phyloP scores from a whole-genome alignment of 306 rosid species.

The Luffa acutangula region DNA sequence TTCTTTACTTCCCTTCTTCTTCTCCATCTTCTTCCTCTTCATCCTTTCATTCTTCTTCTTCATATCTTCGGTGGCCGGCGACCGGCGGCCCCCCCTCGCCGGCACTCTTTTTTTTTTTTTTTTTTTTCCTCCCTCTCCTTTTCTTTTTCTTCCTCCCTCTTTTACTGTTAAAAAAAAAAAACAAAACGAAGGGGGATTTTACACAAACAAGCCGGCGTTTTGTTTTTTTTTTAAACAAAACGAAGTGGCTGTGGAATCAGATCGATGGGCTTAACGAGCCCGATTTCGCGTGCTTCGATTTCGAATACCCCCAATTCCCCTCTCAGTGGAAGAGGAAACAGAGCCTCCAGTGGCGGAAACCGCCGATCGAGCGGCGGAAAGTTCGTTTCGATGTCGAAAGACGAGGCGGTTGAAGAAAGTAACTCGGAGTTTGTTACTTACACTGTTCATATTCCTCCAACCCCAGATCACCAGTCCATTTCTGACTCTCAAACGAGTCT shows the following conservation, averaged over 20 bases:
- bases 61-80: too few relatives aligned
- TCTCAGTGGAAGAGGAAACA: conserved; percentile 32
- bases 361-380: conserved; percentile 31
- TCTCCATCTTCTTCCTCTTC: too few relatives aligned
- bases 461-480: conserved; percentile 61
- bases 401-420: conserved; percentile 23
- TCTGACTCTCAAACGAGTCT: conserved; percentile 46
- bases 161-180: too few relatives aligned
- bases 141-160: too few relatives aligned
- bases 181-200: too few relatives aligned
- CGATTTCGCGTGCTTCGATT: conserved; percentile 48
- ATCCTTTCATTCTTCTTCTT: too few relatives aligned
- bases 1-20: too few relatives aligned
- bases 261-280: conserved; percentile 72
- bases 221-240: too few relatives aligned
- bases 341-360: conserved; percentile 23
- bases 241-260: conserved; percentile 30
- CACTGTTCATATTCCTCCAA: conserved; percentile 82
- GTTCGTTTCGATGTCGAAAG: conserved; percentile 28
- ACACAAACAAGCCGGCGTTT: too few relatives aligned
- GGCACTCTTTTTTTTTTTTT: too few relatives aligned
- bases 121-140: too few relatives aligned
- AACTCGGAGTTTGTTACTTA: conserved; percentile 44
- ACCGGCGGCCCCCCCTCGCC: too few relatives aligned
- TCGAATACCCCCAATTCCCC: conserved; percentile 69